phyloP scores from a whole-genome alignment of 2,329 filamentous ascomycete species.

The Trichoderma semiorbis region DNA sequence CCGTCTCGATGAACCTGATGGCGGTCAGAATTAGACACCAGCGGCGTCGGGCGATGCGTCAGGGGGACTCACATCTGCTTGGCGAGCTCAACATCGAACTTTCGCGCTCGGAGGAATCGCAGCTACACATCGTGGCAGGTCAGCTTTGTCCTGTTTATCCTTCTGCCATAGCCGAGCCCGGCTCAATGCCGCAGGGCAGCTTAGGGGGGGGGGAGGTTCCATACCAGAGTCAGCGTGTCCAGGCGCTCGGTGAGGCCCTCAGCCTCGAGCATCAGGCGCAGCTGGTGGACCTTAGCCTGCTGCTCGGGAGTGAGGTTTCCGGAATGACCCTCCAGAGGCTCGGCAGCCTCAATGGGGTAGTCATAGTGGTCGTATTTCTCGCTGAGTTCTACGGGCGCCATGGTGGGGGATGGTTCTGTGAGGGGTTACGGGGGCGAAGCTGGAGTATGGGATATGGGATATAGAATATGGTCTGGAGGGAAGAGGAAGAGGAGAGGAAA shows the following conservation, averaged over 20 bases:
- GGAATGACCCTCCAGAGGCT: slow-evolving; percentile 71
- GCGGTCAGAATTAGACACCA: slow-evolving; percentile 20
- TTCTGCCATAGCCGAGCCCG: not conserved
- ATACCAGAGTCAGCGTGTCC: slow-evolving; percentile 86
- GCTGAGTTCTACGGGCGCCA: slow-evolving; percentile 61
- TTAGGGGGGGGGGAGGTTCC: slow-evolving; percentile 27
- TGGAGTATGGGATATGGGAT: not conserved
- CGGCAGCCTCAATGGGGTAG: slow-evolving; percentile 75
- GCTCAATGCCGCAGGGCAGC: not conserved
- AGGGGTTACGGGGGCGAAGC: slow-evolving; percentile 7
- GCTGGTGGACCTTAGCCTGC: slow-evolving; percentile 83
- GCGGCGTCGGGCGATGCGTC: not conserved
- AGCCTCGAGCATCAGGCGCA: slow-evolving; percentile 79
- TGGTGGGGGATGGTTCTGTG: slow-evolving; percentile 29
- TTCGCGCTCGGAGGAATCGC: slow-evolving; percentile 88
- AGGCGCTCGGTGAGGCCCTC: slow-evolving; percentile 78
- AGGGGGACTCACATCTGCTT: slow-evolving; percentile 74
- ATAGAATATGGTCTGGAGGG: not conserved
- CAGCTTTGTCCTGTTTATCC: not conserved
- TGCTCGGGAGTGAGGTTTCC: slow-evolving; percentile 83
- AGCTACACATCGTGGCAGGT: slow-evolving; percentile 48
- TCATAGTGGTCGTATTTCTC: slow-evolving; percentile 96
- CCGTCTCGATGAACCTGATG: slow-evolving; percentile 80
- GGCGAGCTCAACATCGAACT: slow-evolving; percentile 81
- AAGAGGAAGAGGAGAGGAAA: slow-evolving; percentile 1